These are phyloP conservation scores for Hanseniaspora meyeri DNA, from an alignment of 805 yeast species.

Conservation along the genomic window DNA sequence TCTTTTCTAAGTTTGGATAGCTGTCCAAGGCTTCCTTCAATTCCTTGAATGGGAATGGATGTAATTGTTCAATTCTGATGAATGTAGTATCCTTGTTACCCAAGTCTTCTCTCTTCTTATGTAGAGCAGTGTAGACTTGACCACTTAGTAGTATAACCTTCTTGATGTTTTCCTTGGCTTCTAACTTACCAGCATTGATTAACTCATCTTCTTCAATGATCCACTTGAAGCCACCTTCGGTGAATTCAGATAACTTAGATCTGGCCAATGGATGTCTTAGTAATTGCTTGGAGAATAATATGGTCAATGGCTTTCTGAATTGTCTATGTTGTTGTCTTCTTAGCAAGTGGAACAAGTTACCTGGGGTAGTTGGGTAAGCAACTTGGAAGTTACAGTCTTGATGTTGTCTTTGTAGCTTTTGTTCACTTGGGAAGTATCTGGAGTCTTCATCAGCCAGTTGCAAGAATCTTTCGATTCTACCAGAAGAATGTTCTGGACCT, in stretches of 20 bases:
- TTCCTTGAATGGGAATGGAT: conserved; percentile 98
- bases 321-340: conserved; percentile 99
- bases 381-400: conserved; percentile 98
- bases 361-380: conserved; percentile 96
- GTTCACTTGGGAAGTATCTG: conserved; percentile 80
- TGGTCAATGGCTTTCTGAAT: conserved; percentile 81
- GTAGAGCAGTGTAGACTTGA: conserved; percentile 87
- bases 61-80: conserved; percentile 82
- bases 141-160: conserved; percentile 77
- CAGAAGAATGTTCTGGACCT: conserved; percentile 99
- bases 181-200: conserved; percentile 50
- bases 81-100: conserved; percentile 77
- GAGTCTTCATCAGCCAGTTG: conserved; percentile 94
- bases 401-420: conserved; percentile 88
- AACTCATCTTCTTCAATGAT: conserved; percentile 84
- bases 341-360: conserved; percentile 87
- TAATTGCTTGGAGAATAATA: conserved; percentile 85
- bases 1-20: conserved; percentile 73
- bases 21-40: conserved; percentile 68
- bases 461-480: conserved; percentile 91
- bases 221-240: conserved; percentile 90
- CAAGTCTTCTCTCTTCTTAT: conserved; percentile 70
- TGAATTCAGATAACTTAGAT: conserved; percentile 70
- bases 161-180: conserved; percentile 70
- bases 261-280: conserved; percentile 97